phyloP scores from a whole-genome alignment of 2,329 filamentous ascomycete species.

The Colletotrichum simmondsii region DNA sequence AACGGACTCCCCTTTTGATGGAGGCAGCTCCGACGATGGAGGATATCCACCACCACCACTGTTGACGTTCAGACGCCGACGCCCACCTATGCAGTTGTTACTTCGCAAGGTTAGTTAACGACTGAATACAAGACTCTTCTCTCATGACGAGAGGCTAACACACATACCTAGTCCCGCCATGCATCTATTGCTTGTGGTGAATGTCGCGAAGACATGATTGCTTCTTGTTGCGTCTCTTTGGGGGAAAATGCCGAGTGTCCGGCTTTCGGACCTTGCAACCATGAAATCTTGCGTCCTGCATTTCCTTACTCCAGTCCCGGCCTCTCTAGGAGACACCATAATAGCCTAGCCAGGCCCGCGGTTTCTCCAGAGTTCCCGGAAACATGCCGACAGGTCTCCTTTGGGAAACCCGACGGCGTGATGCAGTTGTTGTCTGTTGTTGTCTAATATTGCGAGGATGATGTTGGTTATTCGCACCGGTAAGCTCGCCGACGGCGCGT shows the following conservation, averaged over 20 bases:
- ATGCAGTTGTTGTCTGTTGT: not conserved
- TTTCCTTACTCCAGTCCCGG: not conserved
- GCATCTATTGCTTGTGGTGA: not conserved
- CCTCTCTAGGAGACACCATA: too few species aligned
- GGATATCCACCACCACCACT: too few species aligned
- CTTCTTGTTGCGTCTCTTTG: not conserved
- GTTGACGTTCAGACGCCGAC: not conserved
- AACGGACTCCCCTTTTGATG: not conserved
- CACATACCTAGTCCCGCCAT: constrained; percentile 11
- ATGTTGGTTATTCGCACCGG: constrained; percentile 21
- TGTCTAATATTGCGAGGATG: constrained; percentile 22
- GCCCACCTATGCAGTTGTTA: not conserved
- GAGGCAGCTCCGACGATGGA: not conserved
- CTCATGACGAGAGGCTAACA: constrained; percentile 27
- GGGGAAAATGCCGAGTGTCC: not conserved
- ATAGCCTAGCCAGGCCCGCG: too few species aligned
- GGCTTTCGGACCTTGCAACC: not conserved
- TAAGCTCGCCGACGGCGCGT: not conserved
- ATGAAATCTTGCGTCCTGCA: not conserved
- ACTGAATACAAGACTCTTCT: constrained; percentile 10
- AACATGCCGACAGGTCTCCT: not conserved
- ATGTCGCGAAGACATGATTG: not conserved
- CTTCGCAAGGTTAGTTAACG: constrained; percentile 20
- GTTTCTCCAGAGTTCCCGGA: too few species aligned
- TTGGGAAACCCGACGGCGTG: not conserved